A percentile compares a stretch with the other conserved stretches of the same genome.
Conservation (phyloP, 2,329 filamentous ascomycete genomes). For the Cyclaneusma minus region DNA sequence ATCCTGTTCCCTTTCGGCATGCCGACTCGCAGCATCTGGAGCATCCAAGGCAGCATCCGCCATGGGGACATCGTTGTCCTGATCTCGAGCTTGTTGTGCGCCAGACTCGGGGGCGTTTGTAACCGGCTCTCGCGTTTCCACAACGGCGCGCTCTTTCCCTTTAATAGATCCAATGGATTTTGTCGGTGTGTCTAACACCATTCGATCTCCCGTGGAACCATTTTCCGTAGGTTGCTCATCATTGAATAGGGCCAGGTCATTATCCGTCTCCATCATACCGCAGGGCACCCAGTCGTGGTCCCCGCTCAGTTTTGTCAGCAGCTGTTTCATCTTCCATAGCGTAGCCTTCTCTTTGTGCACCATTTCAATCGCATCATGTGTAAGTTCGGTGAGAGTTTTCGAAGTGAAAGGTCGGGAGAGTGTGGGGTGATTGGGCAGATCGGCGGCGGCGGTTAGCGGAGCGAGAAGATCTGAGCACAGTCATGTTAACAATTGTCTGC, state of each 20-base stretch:
- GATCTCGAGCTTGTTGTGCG: too few relatives aligned
- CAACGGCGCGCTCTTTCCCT: background rate
- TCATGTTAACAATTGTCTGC: conserved; percentile 13
- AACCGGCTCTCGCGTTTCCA: too few relatives aligned
- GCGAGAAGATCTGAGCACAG: conserved; percentile 47
- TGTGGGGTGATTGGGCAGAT: conserved; percentile 59
- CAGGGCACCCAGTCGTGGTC: conserved; percentile 57
- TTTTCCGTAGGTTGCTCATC: conserved; percentile 8
- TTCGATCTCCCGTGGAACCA: conserved; percentile 1
- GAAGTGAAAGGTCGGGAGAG: conserved; percentile 62
- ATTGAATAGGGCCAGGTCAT: conserved; percentile 36
- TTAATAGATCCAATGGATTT: background rate
- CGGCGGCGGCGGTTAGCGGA: conserved; percentile 59
- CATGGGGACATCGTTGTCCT: too few relatives aligned
- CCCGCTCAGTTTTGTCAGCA: conserved; percentile 59
- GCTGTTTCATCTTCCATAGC: conserved; percentile 58
- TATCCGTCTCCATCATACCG: conserved; percentile 36
- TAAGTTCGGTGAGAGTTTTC: conserved; percentile 55
- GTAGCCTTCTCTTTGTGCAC: conserved; percentile 61
- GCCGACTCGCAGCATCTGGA: too few relatives aligned
- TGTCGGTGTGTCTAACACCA: conserved; percentile 1
- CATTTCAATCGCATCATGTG: conserved; percentile 51
- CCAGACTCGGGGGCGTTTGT: too few relatives aligned
- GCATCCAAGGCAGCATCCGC: too few relatives aligned
- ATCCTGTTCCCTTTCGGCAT: too few relatives aligned